phyloP scores from a whole-genome alignment of 495 filamentous ascomycete species.

The Filosporella fistucella region DNA sequence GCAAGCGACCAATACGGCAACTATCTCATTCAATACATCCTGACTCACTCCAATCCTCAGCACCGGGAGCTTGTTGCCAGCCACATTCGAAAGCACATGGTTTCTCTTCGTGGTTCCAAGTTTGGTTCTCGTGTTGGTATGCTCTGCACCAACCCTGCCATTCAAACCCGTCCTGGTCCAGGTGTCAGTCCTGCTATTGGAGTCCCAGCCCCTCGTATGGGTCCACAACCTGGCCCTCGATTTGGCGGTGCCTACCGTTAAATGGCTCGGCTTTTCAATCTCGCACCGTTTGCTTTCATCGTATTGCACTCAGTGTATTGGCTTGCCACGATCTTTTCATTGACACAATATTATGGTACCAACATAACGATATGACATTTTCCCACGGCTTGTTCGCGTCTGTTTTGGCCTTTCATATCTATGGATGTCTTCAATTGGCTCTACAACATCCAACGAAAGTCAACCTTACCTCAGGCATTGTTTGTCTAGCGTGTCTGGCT shows the following conservation, averaged over 20 bases:
- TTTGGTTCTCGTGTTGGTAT: conserved; percentile 97
- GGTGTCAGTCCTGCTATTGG: conserved; percentile 58
- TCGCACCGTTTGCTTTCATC: conserved; percentile 18
- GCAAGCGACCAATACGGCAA: conserved; percentile 98
- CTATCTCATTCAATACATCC: conserved; percentile 94
- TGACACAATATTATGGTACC: conserved; percentile 15
- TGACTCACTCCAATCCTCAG: conserved; percentile 78
- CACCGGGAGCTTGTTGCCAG: conserved; percentile 90
- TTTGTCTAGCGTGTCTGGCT: conserved; percentile 27
- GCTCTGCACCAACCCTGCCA: conserved; percentile 93
- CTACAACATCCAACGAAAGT: conserved; percentile 25
- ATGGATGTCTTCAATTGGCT: conserved; percentile 24
- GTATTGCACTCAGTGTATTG: conserved; percentile 20
- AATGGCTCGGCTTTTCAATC: conserved; percentile 20
- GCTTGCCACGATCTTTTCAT: conserved; percentile 19
- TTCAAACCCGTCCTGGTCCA: conserved; percentile 79
- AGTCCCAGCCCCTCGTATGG: conserved; percentile 46
- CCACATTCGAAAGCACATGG: conserved; percentile 99
- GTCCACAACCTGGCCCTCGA: conserved; percentile 37
- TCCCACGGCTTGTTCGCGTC: conserved; percentile 19
- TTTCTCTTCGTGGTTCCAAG: conserved; percentile 95
- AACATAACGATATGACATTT: conserved; percentile 23
- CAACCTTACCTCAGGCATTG: conserved; percentile 29
- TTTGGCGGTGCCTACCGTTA: conserved; percentile 48
- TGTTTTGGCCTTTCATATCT: conserved; percentile 27